Conservation (phyloP, 441 rosid genomes). For the Mallotus repandus region DNA sequence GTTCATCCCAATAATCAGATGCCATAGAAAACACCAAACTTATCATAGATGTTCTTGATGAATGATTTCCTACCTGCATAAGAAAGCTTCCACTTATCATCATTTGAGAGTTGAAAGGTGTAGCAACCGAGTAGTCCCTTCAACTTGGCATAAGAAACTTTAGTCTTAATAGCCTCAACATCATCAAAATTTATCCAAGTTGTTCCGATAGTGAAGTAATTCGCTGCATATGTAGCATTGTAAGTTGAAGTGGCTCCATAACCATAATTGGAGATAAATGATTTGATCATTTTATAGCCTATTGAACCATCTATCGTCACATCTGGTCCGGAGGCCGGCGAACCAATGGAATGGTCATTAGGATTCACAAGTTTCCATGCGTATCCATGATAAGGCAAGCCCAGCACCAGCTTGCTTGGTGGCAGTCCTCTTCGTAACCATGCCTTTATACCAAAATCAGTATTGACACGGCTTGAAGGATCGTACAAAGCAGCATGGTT, state of each 20-base stretch:
- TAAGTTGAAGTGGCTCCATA: slow-evolving; percentile 36
- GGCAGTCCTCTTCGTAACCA: slow-evolving; percentile 38
- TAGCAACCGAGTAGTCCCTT: slow-evolving; percentile 42
- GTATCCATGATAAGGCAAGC: slow-evolving; percentile 55
- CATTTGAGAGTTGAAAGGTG: slow-evolving; percentile 37
- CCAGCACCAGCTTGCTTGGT: slow-evolving; percentile 37
- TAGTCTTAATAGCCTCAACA: slow-evolving; percentile 38
- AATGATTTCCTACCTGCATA: slow-evolving; percentile 33
- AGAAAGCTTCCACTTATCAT: slow-evolving; percentile 45
- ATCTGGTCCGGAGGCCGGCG: slow-evolving; percentile 38
- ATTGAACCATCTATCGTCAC: slow-evolving; percentile 36
- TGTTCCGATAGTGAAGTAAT: slow-evolving; percentile 28
- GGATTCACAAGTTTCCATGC: slow-evolving; percentile 40
- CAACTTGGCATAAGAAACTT: slow-evolving; percentile 40
- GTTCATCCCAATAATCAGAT: no score
- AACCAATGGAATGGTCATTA: slow-evolving; percentile 25
- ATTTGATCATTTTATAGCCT: slow-evolving; percentile 31
- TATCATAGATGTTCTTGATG: not conserved
- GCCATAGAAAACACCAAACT: no score
- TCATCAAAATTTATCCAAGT: slow-evolving; percentile 53
- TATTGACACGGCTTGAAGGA: slow-evolving; percentile 27
- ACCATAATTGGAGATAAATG: slow-evolving; percentile 33
- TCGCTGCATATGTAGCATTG: slow-evolving; percentile 41
- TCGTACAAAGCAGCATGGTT: slow-evolving; percentile 43
- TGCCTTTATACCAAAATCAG: slow-evolving; percentile 41